These are phyloP conservation scores for Aspergillus sp. DNA, from an alignment of 2,329 filamentous ascomycete genomes.

Conservation along the genomic window DNA sequence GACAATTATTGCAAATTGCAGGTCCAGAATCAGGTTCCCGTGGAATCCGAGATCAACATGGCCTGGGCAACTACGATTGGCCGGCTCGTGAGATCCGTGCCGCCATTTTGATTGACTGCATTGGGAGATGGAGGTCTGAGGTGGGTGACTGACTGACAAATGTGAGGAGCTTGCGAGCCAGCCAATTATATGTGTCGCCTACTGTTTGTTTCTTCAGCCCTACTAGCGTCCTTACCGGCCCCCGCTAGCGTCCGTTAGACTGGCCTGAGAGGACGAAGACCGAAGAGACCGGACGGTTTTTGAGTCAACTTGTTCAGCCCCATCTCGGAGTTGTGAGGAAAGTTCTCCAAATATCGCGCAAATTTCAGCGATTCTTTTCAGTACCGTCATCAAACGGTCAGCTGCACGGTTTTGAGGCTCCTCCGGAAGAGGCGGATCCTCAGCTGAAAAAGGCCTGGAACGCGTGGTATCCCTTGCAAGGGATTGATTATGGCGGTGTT, in stretches of 20 bases:
- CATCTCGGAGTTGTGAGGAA: background rate
- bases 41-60: background rate
- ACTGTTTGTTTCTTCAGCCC: conserved; percentile 8
- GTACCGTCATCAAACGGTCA: background rate
- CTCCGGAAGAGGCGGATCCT: background rate
- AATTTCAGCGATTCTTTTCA: background rate
- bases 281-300: background rate
- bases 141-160: background rate
- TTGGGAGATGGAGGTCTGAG: background rate
- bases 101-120: background rate
- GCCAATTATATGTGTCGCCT: background rate
- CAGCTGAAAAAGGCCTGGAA: conserved; percentile 5
- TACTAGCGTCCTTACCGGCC: conserved; percentile 2
- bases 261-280: background rate
- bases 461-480: background rate
- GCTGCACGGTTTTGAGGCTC: conserved; percentile 14
- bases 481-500: background rate
- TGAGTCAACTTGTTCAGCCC: background rate
- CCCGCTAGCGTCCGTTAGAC: conserved; percentile 5
- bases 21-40: background rate
- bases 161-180: background rate
- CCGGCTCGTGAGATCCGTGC: background rate
- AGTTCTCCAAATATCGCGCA: background rate
- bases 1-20: background rate
- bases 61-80: background rate